Conservation (phyloP, 2,329 filamentous ascomycete genomes). For the Gnomoniopsis sp. region DNA sequence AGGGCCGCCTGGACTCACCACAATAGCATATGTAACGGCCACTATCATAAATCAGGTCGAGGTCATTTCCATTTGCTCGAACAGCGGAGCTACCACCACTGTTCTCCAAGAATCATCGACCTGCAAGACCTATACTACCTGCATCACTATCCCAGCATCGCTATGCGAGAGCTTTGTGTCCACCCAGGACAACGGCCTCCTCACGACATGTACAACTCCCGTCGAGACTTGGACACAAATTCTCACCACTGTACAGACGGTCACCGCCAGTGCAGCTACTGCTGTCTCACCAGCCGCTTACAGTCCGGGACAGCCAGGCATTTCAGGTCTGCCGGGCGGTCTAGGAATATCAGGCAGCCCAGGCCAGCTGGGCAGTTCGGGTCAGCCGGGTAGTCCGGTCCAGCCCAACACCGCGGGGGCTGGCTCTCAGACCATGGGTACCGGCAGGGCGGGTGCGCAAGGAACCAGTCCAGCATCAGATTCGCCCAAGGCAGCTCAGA, state of each 20-base stretch:
- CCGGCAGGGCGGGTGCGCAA: background rate
- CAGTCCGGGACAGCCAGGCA: background rate
- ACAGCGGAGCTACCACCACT: background rate
- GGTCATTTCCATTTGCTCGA: background rate
- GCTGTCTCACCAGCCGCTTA: background rate
- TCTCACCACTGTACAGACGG: background rate
- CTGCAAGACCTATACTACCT: background rate
- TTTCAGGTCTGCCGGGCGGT: too few relatives aligned
- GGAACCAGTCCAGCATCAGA: background rate
- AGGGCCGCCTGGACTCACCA: background rate
- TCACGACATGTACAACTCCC: background rate
- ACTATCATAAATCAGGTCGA: background rate
- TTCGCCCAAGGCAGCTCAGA: background rate
- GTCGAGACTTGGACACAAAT: background rate
- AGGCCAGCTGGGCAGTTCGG: too few relatives aligned
- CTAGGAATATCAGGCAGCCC: too few relatives aligned
- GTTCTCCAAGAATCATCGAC: background rate
- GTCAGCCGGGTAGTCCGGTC: background rate
- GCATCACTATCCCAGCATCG: background rate
- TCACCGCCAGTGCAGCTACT: background rate
- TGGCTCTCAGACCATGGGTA: background rate
- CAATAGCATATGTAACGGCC: background rate
- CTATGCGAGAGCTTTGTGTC: background rate
- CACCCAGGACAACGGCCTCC: background rate
- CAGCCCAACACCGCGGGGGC: background rate